Conservation (phyloP, 2,329 filamentous ascomycete species). For the Fusarium stilboides region DNA sequence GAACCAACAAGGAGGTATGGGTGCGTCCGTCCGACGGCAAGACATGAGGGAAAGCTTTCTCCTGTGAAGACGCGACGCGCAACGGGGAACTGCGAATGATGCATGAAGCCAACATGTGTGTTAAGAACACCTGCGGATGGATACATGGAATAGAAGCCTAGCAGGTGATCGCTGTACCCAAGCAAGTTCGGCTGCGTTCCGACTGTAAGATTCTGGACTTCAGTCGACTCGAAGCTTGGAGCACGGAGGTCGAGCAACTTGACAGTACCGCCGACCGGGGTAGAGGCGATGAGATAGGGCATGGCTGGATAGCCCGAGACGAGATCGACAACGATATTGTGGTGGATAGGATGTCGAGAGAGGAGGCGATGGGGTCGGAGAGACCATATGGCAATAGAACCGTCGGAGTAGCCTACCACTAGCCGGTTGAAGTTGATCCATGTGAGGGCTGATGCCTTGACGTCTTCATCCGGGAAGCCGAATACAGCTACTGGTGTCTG, state of each 20-base stretch:
- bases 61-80: constrained; percentile 67
- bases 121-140: constrained; percentile 69
- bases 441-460: constrained; percentile 67
- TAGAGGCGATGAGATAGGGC: constrained; percentile 69
- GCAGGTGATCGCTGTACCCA: constrained; percentile 69
- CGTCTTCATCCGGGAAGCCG: constrained; percentile 62
- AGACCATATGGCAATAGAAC: constrained; percentile 71
- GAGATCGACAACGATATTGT: constrained; percentile 68
- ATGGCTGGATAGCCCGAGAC: constrained; percentile 70
- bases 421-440: constrained; percentile 71
- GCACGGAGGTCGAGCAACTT: constrained; percentile 68
- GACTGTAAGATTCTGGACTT: constrained; percentile 66
- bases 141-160: constrained; percentile 68
- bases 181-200: constrained; percentile 68
- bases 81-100: constrained; percentile 67
- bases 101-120: constrained; percentile 67
- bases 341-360: constrained; percentile 68
- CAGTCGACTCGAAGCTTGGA: constrained; percentile 68
- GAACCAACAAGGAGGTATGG: constrained; percentile 69
- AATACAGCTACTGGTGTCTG: constrained; percentile 62
- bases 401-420: constrained; percentile 69
- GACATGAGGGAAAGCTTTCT: constrained; percentile 65
- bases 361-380: constrained; percentile 65
- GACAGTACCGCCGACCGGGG: constrained; percentile 68
- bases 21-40: constrained; percentile 66